These are phyloP conservation scores for Thelonectria olida DNA, from an alignment of 2,329 filamentous ascomycete genomes.

Conservation along the genomic window DNA sequence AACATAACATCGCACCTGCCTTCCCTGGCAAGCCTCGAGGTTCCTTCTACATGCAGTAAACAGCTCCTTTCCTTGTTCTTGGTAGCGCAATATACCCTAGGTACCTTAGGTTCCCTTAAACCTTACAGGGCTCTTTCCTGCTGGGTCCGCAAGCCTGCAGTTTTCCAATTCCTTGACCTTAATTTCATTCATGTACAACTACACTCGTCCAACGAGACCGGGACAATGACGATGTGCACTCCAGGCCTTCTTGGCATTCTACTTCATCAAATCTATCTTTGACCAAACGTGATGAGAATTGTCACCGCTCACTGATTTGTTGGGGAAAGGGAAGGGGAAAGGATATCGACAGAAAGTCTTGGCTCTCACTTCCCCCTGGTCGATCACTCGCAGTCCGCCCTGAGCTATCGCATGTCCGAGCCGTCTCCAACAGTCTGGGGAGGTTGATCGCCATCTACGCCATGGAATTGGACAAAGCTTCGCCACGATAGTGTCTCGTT, in stretches of 20 bases:
- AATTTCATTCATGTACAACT: slow-evolving; percentile 13
- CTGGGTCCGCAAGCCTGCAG: slow-evolving; percentile 1
- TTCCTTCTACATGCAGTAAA: slow-evolving; percentile 18
- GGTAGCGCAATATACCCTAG: not conserved
- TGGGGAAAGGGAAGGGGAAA: not conserved
- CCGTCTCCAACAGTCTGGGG: not conserved
- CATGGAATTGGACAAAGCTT: slow-evolving; percentile 8
- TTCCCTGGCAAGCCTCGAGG: slow-evolving; percentile 5
- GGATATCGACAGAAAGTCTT: not conserved
- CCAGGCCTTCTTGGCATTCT: slow-evolving; percentile 6
- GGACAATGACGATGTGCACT: not conserved
- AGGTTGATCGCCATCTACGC: slow-evolving; percentile 1
- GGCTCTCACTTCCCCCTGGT: slow-evolving; percentile 10
- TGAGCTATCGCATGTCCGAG: slow-evolving; percentile 8
- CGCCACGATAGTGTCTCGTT: not conserved
- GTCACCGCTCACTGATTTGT: slow-evolving; percentile 1
- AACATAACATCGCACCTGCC: slow-evolving; percentile 4
- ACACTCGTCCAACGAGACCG: slow-evolving; percentile 1
- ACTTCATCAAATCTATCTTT: not conserved
- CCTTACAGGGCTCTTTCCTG: slow-evolving; percentile 5
- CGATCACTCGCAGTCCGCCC: slow-evolving; percentile 7
- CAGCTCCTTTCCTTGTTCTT: not conserved
- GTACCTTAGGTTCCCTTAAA: too few species aligned
- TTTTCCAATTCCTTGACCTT: not conserved
- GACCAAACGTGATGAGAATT: not conserved